A percentile compares a stretch with the other conserved stretches of the same genome.
Conservation (phyloP, 169 alveolate species). For the Plasmodium yoelii region DNA sequence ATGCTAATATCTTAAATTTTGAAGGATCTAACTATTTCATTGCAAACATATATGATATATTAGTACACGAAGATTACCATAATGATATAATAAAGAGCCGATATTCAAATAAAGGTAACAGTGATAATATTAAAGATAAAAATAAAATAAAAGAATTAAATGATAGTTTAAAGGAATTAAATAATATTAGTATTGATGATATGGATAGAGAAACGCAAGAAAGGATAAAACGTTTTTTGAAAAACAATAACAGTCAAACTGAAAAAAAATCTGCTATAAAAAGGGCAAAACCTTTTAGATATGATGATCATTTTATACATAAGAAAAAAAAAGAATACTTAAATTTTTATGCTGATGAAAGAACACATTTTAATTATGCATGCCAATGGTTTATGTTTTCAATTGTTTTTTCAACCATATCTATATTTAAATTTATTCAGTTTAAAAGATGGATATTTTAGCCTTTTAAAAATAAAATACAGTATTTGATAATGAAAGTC, state of each 20-base stretch:
- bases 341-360: slow-evolving; percentile 91
- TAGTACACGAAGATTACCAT: slow-evolving; percentile 85
- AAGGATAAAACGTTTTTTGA: slow-evolving; percentile 44
- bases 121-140: background rate
- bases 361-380: slow-evolving; percentile 92
- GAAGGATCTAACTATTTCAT: slow-evolving; percentile 75
- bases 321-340: slow-evolving; percentile 87
- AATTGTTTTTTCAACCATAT: slow-evolving; percentile 78
- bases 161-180: slow-evolving; percentile 12
- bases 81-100: slow-evolving; percentile 22
- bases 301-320: slow-evolving; percentile 80
- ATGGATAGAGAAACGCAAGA: slow-evolving; percentile 73
- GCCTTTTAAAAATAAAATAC: background rate
- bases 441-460: slow-evolving; percentile 67
- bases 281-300: slow-evolving; percentile 30
- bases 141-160: slow-evolving; percentile 20
- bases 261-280: background rate
- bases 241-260: background rate
- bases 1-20: slow-evolving; percentile 78
- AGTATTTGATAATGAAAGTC: background rate
- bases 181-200: slow-evolving; percentile 25
- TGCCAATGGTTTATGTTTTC: slow-evolving; percentile 91
- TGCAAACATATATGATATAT: slow-evolving; percentile 86
- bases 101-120: slow-evolving; percentile 9
- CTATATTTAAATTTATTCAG: slow-evolving; percentile 78